Base-by-base conservation (phyloP, 805 yeast species). In the Spathaspora sp. region DNA sequence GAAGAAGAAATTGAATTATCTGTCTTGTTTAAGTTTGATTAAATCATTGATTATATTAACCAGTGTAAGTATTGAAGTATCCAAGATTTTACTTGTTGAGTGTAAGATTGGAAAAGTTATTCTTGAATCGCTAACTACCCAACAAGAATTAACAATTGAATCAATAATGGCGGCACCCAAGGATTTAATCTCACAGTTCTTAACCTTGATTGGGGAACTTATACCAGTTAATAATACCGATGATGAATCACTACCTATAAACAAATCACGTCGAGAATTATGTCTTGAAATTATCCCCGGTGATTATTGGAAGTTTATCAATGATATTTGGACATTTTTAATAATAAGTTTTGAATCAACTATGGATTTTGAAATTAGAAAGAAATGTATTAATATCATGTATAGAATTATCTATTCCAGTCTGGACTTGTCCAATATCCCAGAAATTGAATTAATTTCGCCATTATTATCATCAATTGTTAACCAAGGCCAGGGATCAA, bases 81-180 rank as follows among this genome's bases (percentile, higher is more conserved):
- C 75, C 72, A 62, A 66, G 28, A 61, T 67, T 14, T 59, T 89
- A 17, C 62, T 89, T 5, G 62, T 67, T n/a, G 75, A 76, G 11
- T 73, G 80, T 46, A 68, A 76, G 10, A 62, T 86, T 17, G 80
- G 83, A 0, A 70, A 71, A 8, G 64, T 77, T 12, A 66, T 88
- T 4, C 65, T 67, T 16, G 65, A 73, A n/a, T 74, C 85, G 1
- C 66, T 88, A 50, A 71, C 78, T 20, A 74, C 80, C 10, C 26
- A 50, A 16, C 39, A 46, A 26, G 44, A 50, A 19, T 53, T 48
- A 1, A 72, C 89, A 5, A 80, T 86, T 45, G 96, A 88, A 60
- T 80, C 89, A 0, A 66, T 90, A 40, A 85, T 89, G 82, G 80
- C 85, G 49, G 80, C 84, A 2, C 91, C 93, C 0, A 86, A 83